phyloP scores from a whole-genome alignment of 331 rosid genomes.

The Rhamnella rubrinervis region DNA sequence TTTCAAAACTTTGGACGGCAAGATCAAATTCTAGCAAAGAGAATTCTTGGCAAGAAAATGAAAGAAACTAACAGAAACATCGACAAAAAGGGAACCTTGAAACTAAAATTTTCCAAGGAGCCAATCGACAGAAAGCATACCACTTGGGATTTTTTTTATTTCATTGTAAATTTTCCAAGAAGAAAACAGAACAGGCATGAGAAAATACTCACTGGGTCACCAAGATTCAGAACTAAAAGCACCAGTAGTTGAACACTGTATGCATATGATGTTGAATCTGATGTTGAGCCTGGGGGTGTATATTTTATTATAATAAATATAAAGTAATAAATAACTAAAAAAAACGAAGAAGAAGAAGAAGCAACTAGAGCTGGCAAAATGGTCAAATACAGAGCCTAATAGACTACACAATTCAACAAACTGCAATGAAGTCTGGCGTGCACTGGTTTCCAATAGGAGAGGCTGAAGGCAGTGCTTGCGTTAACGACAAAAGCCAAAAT shows the following conservation, averaged over 20 bases:
- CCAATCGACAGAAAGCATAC: conserved; percentile 1
- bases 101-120: no score
- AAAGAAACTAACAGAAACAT: no score
- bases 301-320: neutral
- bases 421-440: neutral
- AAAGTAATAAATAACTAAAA: neutral
- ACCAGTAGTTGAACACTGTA: conserved; percentile 7
- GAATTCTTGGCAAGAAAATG: no score
- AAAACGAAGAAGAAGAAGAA: neutral
- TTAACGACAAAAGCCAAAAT: conserved; percentile 38
- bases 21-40: no score
- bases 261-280: neutral
- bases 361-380: neutral
- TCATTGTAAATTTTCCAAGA: neutral
- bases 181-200: conserved; percentile 15
- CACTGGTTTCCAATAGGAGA: neutral
- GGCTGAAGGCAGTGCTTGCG: conserved; percentile 6
- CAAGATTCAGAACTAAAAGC: conserved; percentile 16
- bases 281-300: neutral
- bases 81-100: no score
- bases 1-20: no score
- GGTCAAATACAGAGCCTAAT: neutral
- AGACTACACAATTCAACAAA: neutral
- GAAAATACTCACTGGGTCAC: conserved; percentile 22
- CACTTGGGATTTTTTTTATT: neutral